These are phyloP conservation scores for Bipolaris zeicola DNA, from an alignment of 2,329 filamentous ascomycete genomes.

Conservation along the genomic window DNA sequence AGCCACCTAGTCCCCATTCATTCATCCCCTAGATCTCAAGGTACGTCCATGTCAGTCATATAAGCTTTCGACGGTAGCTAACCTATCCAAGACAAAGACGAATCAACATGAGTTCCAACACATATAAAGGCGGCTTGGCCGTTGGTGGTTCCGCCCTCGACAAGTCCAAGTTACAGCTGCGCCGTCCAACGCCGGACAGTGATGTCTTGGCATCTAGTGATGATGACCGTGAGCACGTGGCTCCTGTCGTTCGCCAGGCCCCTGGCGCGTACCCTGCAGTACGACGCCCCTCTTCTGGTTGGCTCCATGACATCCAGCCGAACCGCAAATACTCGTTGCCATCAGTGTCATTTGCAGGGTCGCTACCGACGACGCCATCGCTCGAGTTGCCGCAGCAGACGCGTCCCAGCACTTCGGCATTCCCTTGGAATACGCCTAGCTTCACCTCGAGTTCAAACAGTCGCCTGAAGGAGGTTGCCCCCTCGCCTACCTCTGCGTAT, in stretches of 20 bases:
- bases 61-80: slow-evolving; percentile 7
- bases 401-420: slow-evolving; percentile 50
- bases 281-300: slow-evolving; percentile 54
- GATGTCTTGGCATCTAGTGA: slow-evolving; percentile 93
- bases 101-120: slow-evolving; percentile 33
- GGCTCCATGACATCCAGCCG: slow-evolving; percentile 80
- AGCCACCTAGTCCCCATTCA: slow-evolving; percentile 4
- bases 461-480: slow-evolving; percentile 41
- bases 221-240: slow-evolving; percentile 74
- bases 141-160: slow-evolving; percentile 54
- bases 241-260: slow-evolving; percentile 28
- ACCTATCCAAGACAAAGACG: slow-evolving; percentile 9
- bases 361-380: slow-evolving; percentile 80
- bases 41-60: slow-evolving; percentile 11
- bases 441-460: slow-evolving; percentile 33
- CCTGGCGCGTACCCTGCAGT: slow-evolving; percentile 30
- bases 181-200: slow-evolving; percentile 89
- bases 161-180: slow-evolving; percentile 70
- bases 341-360: slow-evolving; percentile 70
- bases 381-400: slow-evolving; percentile 61
- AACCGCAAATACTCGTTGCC: slow-evolving; percentile 77
- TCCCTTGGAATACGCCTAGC: slow-evolving; percentile 51
- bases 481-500: slow-evolving; percentile 42
- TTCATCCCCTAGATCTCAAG: slow-evolving; percentile 16
- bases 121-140: slow-evolving; percentile 39